Conservation (phyloP, 257 asterid genomes). For the Eucommia ulmoides region DNA sequence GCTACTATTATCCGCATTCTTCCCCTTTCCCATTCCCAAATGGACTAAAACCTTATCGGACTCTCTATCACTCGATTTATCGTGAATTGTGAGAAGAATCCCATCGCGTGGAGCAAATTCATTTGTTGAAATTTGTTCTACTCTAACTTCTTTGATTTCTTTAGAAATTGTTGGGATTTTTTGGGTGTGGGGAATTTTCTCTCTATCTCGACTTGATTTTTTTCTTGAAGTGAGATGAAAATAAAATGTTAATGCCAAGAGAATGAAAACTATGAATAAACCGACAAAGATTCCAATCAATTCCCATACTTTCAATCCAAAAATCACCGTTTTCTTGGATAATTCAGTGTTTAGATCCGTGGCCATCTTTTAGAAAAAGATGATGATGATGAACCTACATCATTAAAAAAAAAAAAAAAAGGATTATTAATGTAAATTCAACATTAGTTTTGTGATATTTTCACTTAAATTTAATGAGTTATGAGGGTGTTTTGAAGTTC, state of each 20-base stretch:
- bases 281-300: constrained; percentile 76
- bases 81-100: constrained; percentile 72
- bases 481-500: background rate
- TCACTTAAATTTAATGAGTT: too few relatives aligned
- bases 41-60: constrained; percentile 77
- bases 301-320: constrained; percentile 87
- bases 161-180: constrained; percentile 73
- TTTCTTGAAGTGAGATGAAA: constrained; percentile 61
- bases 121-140: constrained; percentile 61
- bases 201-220: constrained; percentile 42
- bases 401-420: constrained; percentile 11
- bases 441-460: background rate
- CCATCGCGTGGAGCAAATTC: constrained; percentile 64
- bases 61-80: constrained; percentile 56
- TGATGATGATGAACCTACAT: constrained; percentile 26
- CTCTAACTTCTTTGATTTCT: constrained; percentile 85
- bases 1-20: constrained; percentile 44
- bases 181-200: constrained; percentile 46
- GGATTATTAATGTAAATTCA: background rate
- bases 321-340: constrained; percentile 45
- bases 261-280: constrained; percentile 50
- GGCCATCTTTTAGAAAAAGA: constrained; percentile 48
- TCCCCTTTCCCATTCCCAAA: constrained; percentile 47
- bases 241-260: constrained; percentile 47
- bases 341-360: constrained; percentile 63